Evolutionary conservation across 768 basidiomycete genomes (phyloP), one percentile per base, ranked within the genome.

Genomic region (Gelatoporia subvermispora): DNA sequence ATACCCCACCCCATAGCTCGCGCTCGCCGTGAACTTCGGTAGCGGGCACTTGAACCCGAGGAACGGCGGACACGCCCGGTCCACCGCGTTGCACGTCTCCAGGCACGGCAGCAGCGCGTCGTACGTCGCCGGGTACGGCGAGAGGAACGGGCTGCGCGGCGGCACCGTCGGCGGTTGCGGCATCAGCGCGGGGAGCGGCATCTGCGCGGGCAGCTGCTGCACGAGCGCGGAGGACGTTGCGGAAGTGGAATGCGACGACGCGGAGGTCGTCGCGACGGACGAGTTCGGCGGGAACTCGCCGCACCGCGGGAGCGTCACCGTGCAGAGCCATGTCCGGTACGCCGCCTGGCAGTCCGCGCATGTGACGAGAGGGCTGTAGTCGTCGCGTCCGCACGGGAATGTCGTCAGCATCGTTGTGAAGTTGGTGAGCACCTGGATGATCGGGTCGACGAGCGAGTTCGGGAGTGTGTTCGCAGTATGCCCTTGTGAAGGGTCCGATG

Each of bases 261-360:
- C 51, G 28, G 28, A 31, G 7, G 28, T 5, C 17, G 67, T 50
- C 4, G 70, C 47, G 0, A 66, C 49, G 13, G 67, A 62, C 0
- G 69, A 65, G 47, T 71, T 65, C 5, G 66, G 60, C 4, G 63
- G 55, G 22, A 66, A 55, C 43, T 93, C 88, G 13, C 76, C 73
- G 52, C 91, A 93, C 21, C 91, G 79, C 13, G 88, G 79, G 59
- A 94, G 76, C 8, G 82, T 79, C 15, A 84, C 67, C 18, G 79
- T 63, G 65, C 92, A 94, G 28, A 88, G 75, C 89, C 89, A 94
- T 28, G 68, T 71, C 28, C 85, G 76, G 62, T 93, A 94, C 20
- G 79, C 80, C 18, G 65, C 64, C 53, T 84, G 78, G 58, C 91
- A 93, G 62, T 88, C 84, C 13, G 77, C 73, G 59, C 92, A 94